Percentiles rank a stretch among this genome's conserved stretches.
phyloP scores from a whole-genome alignment of 371 early-diverging fungal genomes.

The Rozella allomycis region DNA sequence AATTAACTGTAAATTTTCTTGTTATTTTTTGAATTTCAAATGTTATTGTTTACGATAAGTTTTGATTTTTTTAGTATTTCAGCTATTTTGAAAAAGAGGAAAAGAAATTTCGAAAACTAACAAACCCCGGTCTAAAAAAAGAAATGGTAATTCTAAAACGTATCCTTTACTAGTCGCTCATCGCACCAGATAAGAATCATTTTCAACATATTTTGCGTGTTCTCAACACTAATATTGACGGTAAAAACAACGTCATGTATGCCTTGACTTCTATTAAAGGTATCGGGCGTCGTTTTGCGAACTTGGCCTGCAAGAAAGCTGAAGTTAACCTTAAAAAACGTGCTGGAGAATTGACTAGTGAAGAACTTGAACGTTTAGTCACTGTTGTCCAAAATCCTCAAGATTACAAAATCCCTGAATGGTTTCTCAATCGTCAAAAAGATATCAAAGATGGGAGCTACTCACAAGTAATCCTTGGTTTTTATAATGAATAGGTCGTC shows the following conservation, averaged over 20 bases:
- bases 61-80: too few species aligned
- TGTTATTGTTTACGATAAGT: too few species aligned
- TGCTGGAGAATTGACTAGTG: conserved; percentile 89
- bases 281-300: conserved; percentile 93
- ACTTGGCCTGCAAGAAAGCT: conserved; percentile 93
- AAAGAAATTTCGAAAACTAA: too few species aligned
- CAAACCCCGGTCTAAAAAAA: too few species aligned
- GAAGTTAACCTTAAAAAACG: conserved; percentile 86
- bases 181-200: conserved; percentile 63
- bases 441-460: conserved; percentile 82
- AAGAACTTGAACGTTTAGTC: conserved; percentile 72
- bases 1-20: too few species aligned
- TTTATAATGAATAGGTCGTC: too few species aligned
- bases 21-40: too few species aligned
- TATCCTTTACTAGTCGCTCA: conserved; percentile 36
- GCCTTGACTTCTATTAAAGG: conserved; percentile 95
- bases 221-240: conserved; percentile 98
- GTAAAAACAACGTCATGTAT: conserved; percentile 81
- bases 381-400: conserved; percentile 77
- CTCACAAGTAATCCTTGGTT: too few species aligned
- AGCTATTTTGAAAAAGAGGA: too few species aligned
- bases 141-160: too few species aligned
- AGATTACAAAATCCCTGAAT: conserved; percentile 90
- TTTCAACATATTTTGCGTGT: conserved; percentile 98
- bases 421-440: conserved; percentile 97